These are phyloP conservation scores for Pholiota conissans DNA, from an alignment of 768 basidiomycete species.

Conservation along the genomic window DNA sequence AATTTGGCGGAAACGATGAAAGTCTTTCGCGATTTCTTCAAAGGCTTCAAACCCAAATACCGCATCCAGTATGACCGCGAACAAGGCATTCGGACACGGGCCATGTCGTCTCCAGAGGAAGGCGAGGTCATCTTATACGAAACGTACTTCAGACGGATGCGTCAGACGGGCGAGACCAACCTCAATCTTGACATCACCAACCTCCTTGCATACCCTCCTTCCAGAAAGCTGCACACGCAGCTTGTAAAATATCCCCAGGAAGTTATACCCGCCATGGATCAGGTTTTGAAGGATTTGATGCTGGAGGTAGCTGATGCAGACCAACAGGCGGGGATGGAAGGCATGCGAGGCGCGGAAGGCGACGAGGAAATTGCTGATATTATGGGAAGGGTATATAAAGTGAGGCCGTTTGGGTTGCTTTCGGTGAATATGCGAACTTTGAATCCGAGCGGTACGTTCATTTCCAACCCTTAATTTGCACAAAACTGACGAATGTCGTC, in stretches of 20 bases:
- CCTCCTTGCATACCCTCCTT: conserved; percentile 81
- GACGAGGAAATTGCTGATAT: conserved; percentile 90
- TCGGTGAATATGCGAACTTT: conserved; percentile 92
- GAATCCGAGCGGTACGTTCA: conserved; percentile 79
- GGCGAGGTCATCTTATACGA: conserved; percentile 77
- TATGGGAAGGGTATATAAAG: conserved; percentile 86
- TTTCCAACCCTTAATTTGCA: too few species aligned
- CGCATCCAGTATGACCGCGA: conserved; percentile 71
- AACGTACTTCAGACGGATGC: conserved; percentile 78
- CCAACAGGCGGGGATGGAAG: conserved; percentile 64
- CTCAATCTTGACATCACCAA: conserved; percentile 90
- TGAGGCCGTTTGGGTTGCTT: conserved; percentile 84
- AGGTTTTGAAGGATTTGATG: conserved; percentile 92
- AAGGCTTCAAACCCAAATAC: conserved; percentile 92
- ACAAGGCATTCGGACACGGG: conserved; percentile 50
- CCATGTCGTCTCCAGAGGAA: conserved; percentile 60
- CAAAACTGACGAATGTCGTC: not conserved
- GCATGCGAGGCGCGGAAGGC: conserved; percentile 74
- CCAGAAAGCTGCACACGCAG: conserved; percentile 80
- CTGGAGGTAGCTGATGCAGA: conserved; percentile 84
- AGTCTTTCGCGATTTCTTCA: conserved; percentile 84
- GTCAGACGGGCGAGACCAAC: conserved; percentile 89
- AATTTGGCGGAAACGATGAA: conserved; percentile 90
- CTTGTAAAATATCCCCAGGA: conserved; percentile 95
- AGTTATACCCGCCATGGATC: conserved; percentile 96